Base-by-base conservation (phyloP, 2,329 filamentous ascomycete species). In the Rhexocercosporidium sp. region DNA sequence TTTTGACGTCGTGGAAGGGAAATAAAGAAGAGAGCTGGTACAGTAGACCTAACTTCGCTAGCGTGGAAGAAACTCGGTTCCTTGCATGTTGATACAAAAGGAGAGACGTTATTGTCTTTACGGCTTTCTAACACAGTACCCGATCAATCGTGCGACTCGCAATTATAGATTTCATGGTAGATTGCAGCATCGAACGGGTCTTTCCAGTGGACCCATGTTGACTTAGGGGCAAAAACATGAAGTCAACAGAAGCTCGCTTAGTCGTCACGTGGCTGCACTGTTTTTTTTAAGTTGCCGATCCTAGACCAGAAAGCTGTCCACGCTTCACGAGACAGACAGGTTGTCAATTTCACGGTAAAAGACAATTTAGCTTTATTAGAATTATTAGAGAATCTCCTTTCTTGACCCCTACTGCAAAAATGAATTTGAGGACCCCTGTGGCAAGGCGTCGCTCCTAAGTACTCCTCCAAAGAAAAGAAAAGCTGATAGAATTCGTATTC, bases 231-330 rank as follows among this genome's bases (percentile, higher is more conserved):
- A 44, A 18, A 44, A 12, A 56, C 16, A 3, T 56, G 8, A 56
- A 37, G 51, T 56, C 27, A 37, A 56, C 11, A 56, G 18, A 56
- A 12, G n/a, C 51, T 56, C 51, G 51, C 51, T 34, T 56, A 18
- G 7, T 22, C 8, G 51, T 37, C 51, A 37, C 29, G 29, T 56
- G 29, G 16, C 41, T 44, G 5, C n/a, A 14, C 4, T 20, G n/a
- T 20, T 18, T 44, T 18, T n/a, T n/a, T 14, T 8, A 44, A 44
- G 41, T 14, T 44, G n/a, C n/a, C n/a, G n/a, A n/a, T n/a, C n/a
- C n/a, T n/a, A n/a, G n/a, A n/a, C n/a, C n/a, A n/a, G n/a, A n/a
- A n/a, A n/a, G n/a, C n/a, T n/a, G n/a, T n/a, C n/a, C n/a, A n/a
- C n/a, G n/a, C n/a, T n/a, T n/a, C n/a, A n/a, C n/a, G n/a, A n/a